A percentile compares a stretch with the other conserved stretches of the same genome.
Evolutionary conservation across 2,329 filamentous ascomycete species (phyloP).

Genomic region (Chaetomium olivaceum): DNA sequence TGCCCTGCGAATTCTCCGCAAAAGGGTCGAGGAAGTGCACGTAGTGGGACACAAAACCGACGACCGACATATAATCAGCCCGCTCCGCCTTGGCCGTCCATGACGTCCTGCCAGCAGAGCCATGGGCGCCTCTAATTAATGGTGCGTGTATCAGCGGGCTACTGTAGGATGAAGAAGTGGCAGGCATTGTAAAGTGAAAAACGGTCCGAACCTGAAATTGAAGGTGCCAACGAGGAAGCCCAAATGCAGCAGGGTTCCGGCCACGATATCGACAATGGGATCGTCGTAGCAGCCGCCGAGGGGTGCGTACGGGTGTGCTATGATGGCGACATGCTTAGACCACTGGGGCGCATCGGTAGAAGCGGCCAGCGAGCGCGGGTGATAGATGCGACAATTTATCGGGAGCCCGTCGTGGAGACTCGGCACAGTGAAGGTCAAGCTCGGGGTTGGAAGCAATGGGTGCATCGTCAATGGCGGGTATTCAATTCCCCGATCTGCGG

Average conservation of each 20-base stretch:
- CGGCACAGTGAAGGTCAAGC: conserved; percentile 73
- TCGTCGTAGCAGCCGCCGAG: conserved; percentile 87
- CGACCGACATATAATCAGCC: conserved; percentile 78
- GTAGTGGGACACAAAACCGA: conserved; percentile 78
- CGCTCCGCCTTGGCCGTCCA: conserved; percentile 84
- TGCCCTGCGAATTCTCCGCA: conserved; percentile 16
- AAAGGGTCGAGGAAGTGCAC: conserved; percentile 58
- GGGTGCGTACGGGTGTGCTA: conserved; percentile 90
- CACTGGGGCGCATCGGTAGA: conserved; percentile 42
- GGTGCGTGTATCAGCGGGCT: conserved; percentile 14
- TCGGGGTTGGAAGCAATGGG: conserved; percentile 58
- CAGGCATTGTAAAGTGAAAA: neutral
- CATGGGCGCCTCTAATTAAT: conserved; percentile 70
- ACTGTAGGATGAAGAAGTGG: neutral
- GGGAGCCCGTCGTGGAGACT: conserved; percentile 76
- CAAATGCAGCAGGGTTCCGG: conserved; percentile 62
- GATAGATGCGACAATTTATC: conserved; percentile 82
- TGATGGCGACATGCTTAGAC: conserved; percentile 57
- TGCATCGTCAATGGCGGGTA: conserved; percentile 42
- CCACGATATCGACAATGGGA: conserved; percentile 68
- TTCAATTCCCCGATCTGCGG: neutral
- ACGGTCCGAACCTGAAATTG: conserved; percentile 71
- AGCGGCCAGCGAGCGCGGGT: conserved; percentile 54
- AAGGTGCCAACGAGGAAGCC: conserved; percentile 83
- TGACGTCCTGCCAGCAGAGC: conserved; percentile 75